Percentiles rank a stretch among this genome's conserved stretches.
These are phyloP conservation scores for Teratosphaeria gauchensis DNA, from an alignment of 2,329 filamentous ascomycete species.

Conservation along the genomic window DNA sequence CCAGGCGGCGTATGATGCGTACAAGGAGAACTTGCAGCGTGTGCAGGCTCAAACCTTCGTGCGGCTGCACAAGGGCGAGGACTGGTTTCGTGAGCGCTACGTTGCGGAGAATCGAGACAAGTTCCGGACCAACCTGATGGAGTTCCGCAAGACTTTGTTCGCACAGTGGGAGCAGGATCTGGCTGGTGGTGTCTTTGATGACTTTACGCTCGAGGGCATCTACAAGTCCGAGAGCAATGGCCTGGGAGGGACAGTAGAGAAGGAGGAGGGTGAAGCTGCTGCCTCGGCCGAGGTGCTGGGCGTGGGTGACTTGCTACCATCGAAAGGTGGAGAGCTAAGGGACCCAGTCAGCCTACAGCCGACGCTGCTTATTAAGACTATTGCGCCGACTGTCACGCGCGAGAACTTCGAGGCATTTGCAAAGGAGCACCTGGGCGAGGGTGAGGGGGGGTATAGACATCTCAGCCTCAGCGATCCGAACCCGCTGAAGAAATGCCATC, in stretches of 20 bases:
- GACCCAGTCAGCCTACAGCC: conserved; percentile 85
- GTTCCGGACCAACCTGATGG: conserved; percentile 65
- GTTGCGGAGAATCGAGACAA: conserved; percentile 69
- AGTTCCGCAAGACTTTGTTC: conserved; percentile 70
- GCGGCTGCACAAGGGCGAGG: conserved; percentile 82
- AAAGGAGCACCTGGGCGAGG: conserved; percentile 85
- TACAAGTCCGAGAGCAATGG: conserved; percentile 90
- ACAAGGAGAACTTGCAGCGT: conserved; percentile 56
- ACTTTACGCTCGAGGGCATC: conserved; percentile 87
- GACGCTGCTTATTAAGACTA: conserved; percentile 93
- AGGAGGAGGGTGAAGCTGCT: conserved; percentile 89
- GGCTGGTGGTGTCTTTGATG: conserved; percentile 77
- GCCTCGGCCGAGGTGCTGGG: conserved; percentile 86
- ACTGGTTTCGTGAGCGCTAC: conserved; percentile 97
- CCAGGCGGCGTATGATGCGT: conserved; percentile 56
- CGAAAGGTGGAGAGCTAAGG: conserved; percentile 71
- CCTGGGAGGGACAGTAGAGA: conserved; percentile 74
- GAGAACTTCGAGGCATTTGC: conserved; percentile 90
- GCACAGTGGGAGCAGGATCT: conserved; percentile 84
- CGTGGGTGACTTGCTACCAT: conserved; percentile 81
- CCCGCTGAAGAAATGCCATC: conserved; percentile 90
- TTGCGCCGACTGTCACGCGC: conserved; percentile 90
- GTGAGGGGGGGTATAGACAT: conserved; percentile 88
- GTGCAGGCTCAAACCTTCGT: conserved; percentile 68
- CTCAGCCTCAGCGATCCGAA: conserved; percentile 94